Conservation (phyloP, 192 early-diverging fungal genomes). For the Podila epigama region DNA sequence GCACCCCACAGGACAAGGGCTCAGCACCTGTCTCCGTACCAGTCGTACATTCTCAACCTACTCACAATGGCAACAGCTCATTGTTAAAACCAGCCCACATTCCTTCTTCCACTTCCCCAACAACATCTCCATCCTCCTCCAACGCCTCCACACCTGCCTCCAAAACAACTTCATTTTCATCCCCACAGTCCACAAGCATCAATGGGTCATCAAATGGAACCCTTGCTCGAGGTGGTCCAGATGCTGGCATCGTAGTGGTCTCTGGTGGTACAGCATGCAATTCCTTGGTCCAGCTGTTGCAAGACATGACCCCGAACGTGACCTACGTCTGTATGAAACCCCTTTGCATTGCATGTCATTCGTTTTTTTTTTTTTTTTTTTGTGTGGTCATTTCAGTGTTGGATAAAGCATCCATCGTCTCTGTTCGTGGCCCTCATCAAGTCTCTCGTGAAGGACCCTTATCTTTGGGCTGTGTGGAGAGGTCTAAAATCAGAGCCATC, state of each 20-base stretch:
- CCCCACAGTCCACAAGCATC: neutral
- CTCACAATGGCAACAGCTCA: no score
- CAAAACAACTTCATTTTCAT: neutral
- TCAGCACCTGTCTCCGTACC: no score
- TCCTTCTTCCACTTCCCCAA: neutral
- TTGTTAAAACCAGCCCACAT: neutral
- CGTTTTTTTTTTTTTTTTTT: neutral
- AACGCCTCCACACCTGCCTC: neutral
- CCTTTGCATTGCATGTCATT: neutral
- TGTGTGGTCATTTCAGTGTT: neutral
- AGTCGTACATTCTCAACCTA: no score
- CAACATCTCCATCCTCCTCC: neutral
- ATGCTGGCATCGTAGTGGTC: slow-evolving; percentile 65
- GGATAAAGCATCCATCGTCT: neutral
- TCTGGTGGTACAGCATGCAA: slow-evolving; percentile 85
- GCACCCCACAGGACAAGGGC: neutral
- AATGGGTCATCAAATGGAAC: neutral
- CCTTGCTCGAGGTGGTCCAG: slow-evolving; percentile 20
- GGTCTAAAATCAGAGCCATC: neutral
- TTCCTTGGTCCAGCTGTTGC: slow-evolving; percentile 64
- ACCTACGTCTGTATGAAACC: slow-evolving; percentile 60
- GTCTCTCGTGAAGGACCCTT: neutral
- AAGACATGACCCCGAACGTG: slow-evolving; percentile 68
- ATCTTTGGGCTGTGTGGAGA: neutral
- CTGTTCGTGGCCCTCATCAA: neutral